Percentiles rank a stretch among this genome's conserved stretches.
These are phyloP conservation scores for Amanita rimosa DNA, from an alignment of 768 basidiomycete genomes.

Conservation along the genomic window DNA sequence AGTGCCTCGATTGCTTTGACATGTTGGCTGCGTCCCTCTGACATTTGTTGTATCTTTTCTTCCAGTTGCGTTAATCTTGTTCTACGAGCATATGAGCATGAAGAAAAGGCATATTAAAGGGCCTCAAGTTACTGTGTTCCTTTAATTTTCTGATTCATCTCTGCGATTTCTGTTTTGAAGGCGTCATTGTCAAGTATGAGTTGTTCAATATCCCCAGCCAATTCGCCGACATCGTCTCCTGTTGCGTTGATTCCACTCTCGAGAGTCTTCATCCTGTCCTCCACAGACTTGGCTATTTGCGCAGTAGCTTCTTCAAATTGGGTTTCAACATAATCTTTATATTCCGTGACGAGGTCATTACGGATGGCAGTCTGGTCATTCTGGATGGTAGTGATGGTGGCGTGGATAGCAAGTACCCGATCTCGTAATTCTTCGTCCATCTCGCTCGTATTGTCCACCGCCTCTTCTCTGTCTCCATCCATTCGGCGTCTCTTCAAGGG, in stretches of 20 bases:
- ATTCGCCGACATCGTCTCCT: slow-evolving; percentile 12
- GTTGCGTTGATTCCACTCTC: slow-evolving; percentile 10
- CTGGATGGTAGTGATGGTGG: slow-evolving; percentile 9
- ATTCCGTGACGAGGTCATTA: slow-evolving; percentile 11
- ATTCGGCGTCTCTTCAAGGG: slow-evolving; percentile 21
- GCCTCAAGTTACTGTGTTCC: background rate
- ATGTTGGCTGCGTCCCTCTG: slow-evolving; percentile 10
- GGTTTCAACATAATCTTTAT: slow-evolving; percentile 12
- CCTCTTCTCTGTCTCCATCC: slow-evolving; percentile 6
- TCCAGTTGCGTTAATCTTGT: slow-evolving; percentile 3
- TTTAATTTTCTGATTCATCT: background rate
- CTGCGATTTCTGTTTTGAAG: background rate
- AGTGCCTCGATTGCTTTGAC: slow-evolving; percentile 15
- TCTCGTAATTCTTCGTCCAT: slow-evolving; percentile 11
- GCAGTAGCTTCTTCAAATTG: slow-evolving; percentile 11
- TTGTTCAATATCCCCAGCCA: slow-evolving; percentile 11
- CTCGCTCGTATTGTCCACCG: slow-evolving; percentile 6
- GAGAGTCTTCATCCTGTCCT: slow-evolving; percentile 7
- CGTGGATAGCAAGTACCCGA: background rate
- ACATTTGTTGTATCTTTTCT: slow-evolving; percentile 10
- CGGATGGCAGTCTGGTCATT: slow-evolving; percentile 14
- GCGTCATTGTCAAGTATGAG: slow-evolving; percentile 3
- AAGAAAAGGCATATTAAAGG: background rate
- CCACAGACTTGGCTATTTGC: background rate
- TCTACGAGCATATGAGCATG: background rate